Base-by-base conservation (phyloP, 2,329 filamentous ascomycete species). In the Diaporthe aspalathi region DNA sequence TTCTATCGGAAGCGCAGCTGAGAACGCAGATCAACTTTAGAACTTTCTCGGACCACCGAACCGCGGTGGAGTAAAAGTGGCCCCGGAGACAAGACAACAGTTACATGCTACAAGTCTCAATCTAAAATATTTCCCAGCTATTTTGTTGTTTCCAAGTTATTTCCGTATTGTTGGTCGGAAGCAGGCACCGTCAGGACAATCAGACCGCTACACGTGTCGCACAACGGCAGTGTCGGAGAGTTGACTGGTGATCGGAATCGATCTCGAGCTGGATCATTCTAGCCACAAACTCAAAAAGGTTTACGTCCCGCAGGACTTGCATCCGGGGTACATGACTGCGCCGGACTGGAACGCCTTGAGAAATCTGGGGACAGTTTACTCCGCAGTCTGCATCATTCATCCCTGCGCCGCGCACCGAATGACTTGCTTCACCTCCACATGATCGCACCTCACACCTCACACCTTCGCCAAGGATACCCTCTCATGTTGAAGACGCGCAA, bases 351-450 rank as follows among this genome's bases (percentile, higher is more conserved):
- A 49, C 3, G 16, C 43, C 40, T 49, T 11, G 16, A 32, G 43
- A 63, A 63, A 63, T 49, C 57, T 49, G 43, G 57, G 57, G 57
- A 35, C 24, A 49, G 45, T 65, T 65, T 50, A 38, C 60, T 65
- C 43, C 60, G 45, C 45, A 65, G 29, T n/a, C 3, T 65, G 29
- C 45, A 65, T 50, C 60, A 65, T 49, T 65, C 29, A 65, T 65
- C 60, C 60, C 60, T 65, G 60, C 43, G 45, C 29, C 60, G 60
- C 60, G 50, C 45, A 50, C 60, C 6, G 20, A 24, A 20, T 50
- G 60, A 65, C 60, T 20, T 50, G 60, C 29, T 32, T 49, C 45
- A 65, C 43, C 60, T 65, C 43, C 60, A 65, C 60, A 50, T 49
- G 12, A 49, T 24, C 27, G 45, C 17, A 11, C 27, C 45, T 27